These are phyloP conservation scores for Fusarium robinianum DNA, from an alignment of 2,329 filamentous ascomycete species.

Conservation along the genomic window DNA sequence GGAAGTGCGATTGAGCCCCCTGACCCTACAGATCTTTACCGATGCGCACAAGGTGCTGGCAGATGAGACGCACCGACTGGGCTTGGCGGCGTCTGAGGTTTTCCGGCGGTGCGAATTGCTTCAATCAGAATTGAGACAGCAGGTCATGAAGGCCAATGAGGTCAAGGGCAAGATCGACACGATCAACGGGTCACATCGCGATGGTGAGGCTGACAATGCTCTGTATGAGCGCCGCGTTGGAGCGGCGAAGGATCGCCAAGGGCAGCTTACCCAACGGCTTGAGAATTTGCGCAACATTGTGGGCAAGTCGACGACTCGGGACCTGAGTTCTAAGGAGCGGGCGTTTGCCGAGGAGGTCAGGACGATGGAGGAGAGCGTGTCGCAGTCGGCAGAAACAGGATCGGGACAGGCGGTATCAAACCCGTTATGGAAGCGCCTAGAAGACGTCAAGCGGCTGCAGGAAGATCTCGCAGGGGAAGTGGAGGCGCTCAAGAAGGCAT, in stretches of 20 bases:
- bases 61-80: constrained; percentile 70
- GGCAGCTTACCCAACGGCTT: constrained; percentile 60
- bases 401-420: constrained; percentile 45
- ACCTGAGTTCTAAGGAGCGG: constrained; percentile 51
- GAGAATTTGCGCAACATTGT: constrained; percentile 58
- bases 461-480: constrained; percentile 58
- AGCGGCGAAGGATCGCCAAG: constrained; percentile 59
- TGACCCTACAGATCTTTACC: constrained; percentile 72
- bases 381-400: constrained; percentile 37
- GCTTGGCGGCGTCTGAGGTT: constrained; percentile 71
- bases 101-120: constrained; percentile 73
- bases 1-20: constrained; percentile 70
- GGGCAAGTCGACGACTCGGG: constrained; percentile 47
- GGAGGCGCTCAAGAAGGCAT: constrained; percentile 47
- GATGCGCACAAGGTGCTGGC: constrained; percentile 73
- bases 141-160: constrained; percentile 68
- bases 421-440: constrained; percentile 60
- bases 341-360: constrained; percentile 54
- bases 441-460: constrained; percentile 59
- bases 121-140: constrained; percentile 68
- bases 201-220: constrained; percentile 57
- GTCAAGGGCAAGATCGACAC: constrained; percentile 69
- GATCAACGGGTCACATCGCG: constrained; percentile 55
- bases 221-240: constrained; percentile 64
- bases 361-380: constrained; percentile 58